Evolutionary conservation across 345 rosid genomes (phyloP).

Genomic region (Sonneratia alba): DNA sequence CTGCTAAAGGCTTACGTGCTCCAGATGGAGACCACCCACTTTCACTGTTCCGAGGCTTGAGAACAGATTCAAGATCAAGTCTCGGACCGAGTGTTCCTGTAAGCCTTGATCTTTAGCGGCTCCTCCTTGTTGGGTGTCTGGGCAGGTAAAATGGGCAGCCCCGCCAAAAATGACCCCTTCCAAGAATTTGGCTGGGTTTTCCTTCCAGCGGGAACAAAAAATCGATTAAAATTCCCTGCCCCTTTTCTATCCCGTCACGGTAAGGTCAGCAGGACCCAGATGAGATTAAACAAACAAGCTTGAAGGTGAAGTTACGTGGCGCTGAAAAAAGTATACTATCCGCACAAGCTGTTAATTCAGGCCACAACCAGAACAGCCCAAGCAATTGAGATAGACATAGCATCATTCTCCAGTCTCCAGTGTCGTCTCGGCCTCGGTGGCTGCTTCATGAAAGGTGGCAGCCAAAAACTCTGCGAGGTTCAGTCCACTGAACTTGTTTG

Average conservation of each 20-base stretch:
- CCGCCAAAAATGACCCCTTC: neutral
- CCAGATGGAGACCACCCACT: slow-evolving; percentile 20
- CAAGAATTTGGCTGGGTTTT: neutral
- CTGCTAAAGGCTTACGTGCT: slow-evolving; percentile 15
- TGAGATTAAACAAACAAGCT: neutral
- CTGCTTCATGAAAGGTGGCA: slow-evolving; percentile 56
- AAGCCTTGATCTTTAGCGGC: slow-evolving; percentile 28
- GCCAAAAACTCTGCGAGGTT: slow-evolving; percentile 89
- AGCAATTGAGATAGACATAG: slow-evolving; percentile 1
- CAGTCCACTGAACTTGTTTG: slow-evolving; percentile 32
- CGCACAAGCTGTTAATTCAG: neutral
- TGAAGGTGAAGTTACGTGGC: neutral
- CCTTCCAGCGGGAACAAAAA: neutral
- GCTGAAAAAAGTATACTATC: neutral
- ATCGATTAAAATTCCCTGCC: neutral
- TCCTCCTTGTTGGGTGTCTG: slow-evolving; percentile 18
- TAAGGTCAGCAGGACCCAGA: neutral
- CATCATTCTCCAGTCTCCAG: neutral
- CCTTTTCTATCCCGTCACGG: neutral
- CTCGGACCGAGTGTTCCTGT: slow-evolving; percentile 29
- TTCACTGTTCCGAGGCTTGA: slow-evolving; percentile 27
- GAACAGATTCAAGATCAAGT: slow-evolving; percentile 24
- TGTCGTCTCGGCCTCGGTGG: slow-evolving; percentile 12
- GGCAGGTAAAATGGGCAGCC: slow-evolving; percentile 34
- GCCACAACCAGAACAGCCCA: neutral